Evolutionary conservation across 345 rosid genomes (phyloP).

Genomic region (Firmiana major): DNA sequence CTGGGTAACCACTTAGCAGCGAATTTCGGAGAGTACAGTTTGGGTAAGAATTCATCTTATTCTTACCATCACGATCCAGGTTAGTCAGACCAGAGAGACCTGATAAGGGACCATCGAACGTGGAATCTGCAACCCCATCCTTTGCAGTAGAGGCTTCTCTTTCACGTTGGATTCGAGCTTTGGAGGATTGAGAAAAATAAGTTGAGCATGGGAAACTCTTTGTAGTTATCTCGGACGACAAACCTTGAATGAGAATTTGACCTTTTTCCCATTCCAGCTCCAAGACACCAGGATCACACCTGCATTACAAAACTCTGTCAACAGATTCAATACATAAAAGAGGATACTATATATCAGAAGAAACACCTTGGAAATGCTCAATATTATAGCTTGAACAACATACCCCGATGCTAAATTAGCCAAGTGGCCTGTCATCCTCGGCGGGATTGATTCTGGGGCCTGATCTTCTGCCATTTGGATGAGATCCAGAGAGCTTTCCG

Average conservation of each 20-base stretch:
- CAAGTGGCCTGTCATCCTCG: neutral
- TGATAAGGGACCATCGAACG: no score
- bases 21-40: no score
- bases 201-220: slow-evolving; percentile 4
- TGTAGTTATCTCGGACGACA: slow-evolving; percentile 14
- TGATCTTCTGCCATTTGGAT: neutral
- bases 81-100: no score
- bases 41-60: no score
- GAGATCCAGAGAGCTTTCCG: neutral
- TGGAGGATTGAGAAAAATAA: neutral
- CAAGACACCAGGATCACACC: slow-evolving; percentile 32
- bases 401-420: slow-evolving; percentile 21
- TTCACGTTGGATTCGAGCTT: no score
- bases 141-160: no score
- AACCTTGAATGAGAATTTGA: slow-evolving; percentile 19
- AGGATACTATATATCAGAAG: neutral
- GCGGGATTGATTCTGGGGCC: neutral
- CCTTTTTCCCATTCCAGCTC: slow-evolving; percentile 44
- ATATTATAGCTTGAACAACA: neutral
- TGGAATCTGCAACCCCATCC: no score
- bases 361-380: neutral
- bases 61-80: no score
- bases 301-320: slow-evolving; percentile 24
- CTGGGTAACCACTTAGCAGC: no score
- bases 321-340: neutral